Evolutionary conservation across 148 eudicot genomes (phyloP).

Genomic region (Simmondsia chinensis): DNA sequence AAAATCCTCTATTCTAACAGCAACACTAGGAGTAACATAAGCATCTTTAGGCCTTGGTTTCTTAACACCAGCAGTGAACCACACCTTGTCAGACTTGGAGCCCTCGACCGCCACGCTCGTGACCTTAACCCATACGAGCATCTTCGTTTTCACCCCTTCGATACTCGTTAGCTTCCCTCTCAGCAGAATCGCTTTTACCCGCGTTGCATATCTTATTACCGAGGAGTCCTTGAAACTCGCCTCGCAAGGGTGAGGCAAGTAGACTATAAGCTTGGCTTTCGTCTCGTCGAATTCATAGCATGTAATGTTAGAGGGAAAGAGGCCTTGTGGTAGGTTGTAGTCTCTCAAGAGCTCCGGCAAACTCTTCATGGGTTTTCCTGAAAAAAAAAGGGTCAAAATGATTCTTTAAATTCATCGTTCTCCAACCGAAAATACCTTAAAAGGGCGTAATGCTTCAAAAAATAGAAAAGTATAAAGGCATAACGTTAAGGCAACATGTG

Average conservation of each 20-base stretch:
- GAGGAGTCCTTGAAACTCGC: slow-evolving; percentile 78
- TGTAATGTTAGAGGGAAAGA: slow-evolving; percentile 67
- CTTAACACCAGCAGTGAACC: slow-evolving; percentile 80
- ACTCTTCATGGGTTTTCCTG: slow-evolving; percentile 58
- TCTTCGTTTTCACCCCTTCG: slow-evolving; percentile 90
- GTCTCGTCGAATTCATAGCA: slow-evolving; percentile 63
- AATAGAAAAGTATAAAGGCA: too few relatives aligned
- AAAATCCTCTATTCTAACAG: slow-evolving; percentile 43
- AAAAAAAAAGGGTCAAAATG: not conserved
- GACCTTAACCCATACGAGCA: slow-evolving; percentile 84
- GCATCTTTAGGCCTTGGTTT: slow-evolving; percentile 57
- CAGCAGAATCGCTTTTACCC: slow-evolving; percentile 58
- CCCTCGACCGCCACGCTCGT: slow-evolving; percentile 66
- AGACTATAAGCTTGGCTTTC: slow-evolving; percentile 59
- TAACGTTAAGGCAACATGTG: too few relatives aligned
- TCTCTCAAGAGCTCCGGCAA: slow-evolving; percentile 71
- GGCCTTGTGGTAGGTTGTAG: slow-evolving; percentile 66
- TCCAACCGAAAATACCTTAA: too few relatives aligned
- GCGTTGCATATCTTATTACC: slow-evolving; percentile 48
- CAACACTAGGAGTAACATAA: slow-evolving; percentile 49
- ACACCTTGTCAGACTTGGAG: slow-evolving; percentile 62
- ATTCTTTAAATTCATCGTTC: too few relatives aligned
- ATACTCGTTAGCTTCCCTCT: slow-evolving; percentile 68
- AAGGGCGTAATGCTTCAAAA: too few relatives aligned
- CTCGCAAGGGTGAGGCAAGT: slow-evolving; percentile 65